Percentiles rank a stretch among this genome's conserved stretches.
These are phyloP conservation scores for Elsinoe perseae DNA, from an alignment of 2,329 filamentous ascomycete species.

Conservation along the genomic window DNA sequence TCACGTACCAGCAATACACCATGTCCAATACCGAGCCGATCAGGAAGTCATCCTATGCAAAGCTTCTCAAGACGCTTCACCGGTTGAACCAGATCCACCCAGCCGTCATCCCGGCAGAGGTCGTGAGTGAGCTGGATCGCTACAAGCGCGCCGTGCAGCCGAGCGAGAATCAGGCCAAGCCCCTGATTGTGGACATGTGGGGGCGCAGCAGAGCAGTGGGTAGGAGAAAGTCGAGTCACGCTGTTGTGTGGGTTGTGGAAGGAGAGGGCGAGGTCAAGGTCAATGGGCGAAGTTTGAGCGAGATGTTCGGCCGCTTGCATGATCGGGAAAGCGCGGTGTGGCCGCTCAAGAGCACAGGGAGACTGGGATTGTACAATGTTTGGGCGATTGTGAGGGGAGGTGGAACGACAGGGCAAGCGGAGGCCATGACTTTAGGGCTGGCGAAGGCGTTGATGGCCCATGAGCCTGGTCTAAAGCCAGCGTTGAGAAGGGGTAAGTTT, in stretches of 20 bases:
- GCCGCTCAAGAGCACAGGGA: slow-evolving; percentile 73
- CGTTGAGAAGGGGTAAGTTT: slow-evolving; percentile 75
- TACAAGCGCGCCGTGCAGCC: slow-evolving; percentile 73
- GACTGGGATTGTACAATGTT: slow-evolving; percentile 94
- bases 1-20: slow-evolving; percentile 68
- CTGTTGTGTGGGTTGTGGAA: slow-evolving; percentile 82
- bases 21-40: slow-evolving; percentile 62
- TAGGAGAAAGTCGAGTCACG: slow-evolving; percentile 77
- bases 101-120: slow-evolving; percentile 61
- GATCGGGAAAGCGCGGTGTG: slow-evolving; percentile 92
- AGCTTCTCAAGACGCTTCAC: slow-evolving; percentile 67
- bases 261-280: slow-evolving; percentile 83
- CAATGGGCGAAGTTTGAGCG: slow-evolving; percentile 77
- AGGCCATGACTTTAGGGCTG: slow-evolving; percentile 84
- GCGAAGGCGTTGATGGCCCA: slow-evolving; percentile 82
- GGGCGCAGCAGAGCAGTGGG: slow-evolving; percentile 76
- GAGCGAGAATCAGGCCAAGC: slow-evolving; percentile 54
- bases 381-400: slow-evolving; percentile 81
- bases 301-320: slow-evolving; percentile 79
- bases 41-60: slow-evolving; percentile 68
- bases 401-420: slow-evolving; percentile 89
- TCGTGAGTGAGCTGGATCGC: slow-evolving; percentile 54
- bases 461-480: slow-evolving; percentile 83
- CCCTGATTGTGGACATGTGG: slow-evolving; percentile 62
- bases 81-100: slow-evolving; percentile 81